These are phyloP conservation scores for Mrakia gelida DNA, from an alignment of 768 basidiomycete species.

Conservation along the genomic window DNA sequence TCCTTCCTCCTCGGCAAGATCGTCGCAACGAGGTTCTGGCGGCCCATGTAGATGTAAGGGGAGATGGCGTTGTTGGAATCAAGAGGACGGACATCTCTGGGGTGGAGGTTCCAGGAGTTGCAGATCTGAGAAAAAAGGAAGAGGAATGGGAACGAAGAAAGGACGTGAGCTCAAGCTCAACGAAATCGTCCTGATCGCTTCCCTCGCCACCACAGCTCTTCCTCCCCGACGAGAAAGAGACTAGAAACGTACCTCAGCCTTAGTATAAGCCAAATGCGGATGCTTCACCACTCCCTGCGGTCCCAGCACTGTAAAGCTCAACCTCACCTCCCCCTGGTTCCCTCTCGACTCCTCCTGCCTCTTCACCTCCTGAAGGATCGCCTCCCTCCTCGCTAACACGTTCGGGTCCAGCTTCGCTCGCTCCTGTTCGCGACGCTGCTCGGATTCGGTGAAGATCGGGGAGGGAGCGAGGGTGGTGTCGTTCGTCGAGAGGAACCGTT, in stretches of 20 bases:
- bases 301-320: conserved; percentile 17
- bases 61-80: conserved; percentile 24
- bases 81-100: conserved; percentile 29
- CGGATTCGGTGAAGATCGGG: not conserved
- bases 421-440: not conserved
- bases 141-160: not conserved
- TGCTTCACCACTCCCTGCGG: conserved; percentile 7
- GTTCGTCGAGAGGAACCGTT: not conserved
- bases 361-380: conserved; percentile 24
- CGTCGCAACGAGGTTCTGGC: conserved; percentile 32
- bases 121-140: not conserved
- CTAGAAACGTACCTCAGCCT: conserved; percentile 24
- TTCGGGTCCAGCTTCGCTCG: not conserved
- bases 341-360: not conserved
- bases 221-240: too few relatives aligned
- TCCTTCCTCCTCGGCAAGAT: conserved; percentile 21
- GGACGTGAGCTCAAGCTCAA: not conserved
- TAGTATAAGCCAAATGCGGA: conserved; percentile 25
- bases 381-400: not conserved
- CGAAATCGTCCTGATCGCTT: too few relatives aligned
- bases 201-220: too few relatives aligned
- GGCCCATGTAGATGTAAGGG: conserved; percentile 15
- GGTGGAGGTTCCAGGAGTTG: conserved; percentile 4
- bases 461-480: not conserved
- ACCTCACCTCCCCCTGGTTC: conserved; percentile 9